Evolutionary conservation across 2,329 filamentous ascomycete species (phyloP).

Genomic region (Shiraia sp.): DNA sequence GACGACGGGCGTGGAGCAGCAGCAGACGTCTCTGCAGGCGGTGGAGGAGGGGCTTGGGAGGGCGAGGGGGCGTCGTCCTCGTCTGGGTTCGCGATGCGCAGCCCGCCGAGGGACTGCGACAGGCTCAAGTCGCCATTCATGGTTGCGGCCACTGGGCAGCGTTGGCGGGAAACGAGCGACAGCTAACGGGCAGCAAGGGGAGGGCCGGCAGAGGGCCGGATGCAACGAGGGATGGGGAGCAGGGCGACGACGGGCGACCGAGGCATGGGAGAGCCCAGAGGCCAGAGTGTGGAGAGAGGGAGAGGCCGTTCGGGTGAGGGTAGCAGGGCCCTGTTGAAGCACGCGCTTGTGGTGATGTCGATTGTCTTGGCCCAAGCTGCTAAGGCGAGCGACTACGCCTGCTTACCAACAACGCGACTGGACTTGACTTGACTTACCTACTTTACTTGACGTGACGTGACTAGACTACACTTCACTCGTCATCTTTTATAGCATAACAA

Average conservation of each 20-base stretch:
- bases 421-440: no score
- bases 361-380: constrained; percentile 12
- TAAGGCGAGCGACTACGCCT: neutral
- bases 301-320: constrained; percentile 22
- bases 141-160: constrained; percentile 36
- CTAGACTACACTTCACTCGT: no score
- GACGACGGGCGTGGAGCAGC: constrained; percentile 22
- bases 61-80: constrained; percentile 57
- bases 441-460: no score
- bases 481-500: no score
- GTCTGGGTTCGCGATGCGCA: constrained; percentile 97
- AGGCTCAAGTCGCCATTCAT: constrained; percentile 95
- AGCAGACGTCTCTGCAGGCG: constrained; percentile 5
- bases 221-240: constrained; percentile 17
- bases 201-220: constrained; percentile 23
- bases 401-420: neutral
- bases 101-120: constrained; percentile 86
- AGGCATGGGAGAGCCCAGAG: constrained; percentile 38
- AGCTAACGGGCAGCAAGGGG: constrained; percentile 21
- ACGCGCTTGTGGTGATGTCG: constrained; percentile 27
- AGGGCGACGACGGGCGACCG: constrained; percentile 13
- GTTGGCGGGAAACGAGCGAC: constrained; percentile 26
- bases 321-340: constrained; percentile 10
- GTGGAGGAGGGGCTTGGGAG: constrained; percentile 24
- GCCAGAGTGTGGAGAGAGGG: constrained; percentile 24